phyloP scores from a whole-genome alignment of 2,329 filamentous ascomycete species.

The Fulvia fulva region DNA sequence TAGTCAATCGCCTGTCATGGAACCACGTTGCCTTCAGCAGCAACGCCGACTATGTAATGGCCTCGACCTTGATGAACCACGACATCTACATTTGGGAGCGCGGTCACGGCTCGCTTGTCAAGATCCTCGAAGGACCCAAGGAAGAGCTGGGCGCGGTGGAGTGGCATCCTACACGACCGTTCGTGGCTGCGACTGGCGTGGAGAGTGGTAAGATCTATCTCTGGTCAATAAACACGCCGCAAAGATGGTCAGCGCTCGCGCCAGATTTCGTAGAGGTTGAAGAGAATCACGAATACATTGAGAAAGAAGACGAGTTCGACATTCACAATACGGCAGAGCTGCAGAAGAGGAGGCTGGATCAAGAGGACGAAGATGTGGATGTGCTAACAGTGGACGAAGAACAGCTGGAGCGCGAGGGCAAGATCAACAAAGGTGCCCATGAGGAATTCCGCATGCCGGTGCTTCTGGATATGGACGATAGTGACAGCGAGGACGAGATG shows the following conservation, averaged over 20 bases:
- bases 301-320: conserved; percentile 95
- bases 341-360: conserved; percentile 81
- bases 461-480: conserved; percentile 85
- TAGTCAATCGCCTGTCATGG: conserved; percentile 92
- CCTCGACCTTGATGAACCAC: conserved; percentile 96
- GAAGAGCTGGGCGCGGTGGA: conserved; percentile 96
- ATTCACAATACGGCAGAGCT: conserved; percentile 94
- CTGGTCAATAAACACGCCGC: conserved; percentile 91
- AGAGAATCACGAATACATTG: conserved; percentile 95
- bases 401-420: conserved; percentile 34
- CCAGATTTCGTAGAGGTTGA: conserved; percentile 97
- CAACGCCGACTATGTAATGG: conserved; percentile 91
- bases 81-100: conserved; percentile 99
- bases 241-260: conserved; percentile 94
- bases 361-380: conserved; percentile 91
- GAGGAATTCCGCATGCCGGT: conserved; percentile 80
- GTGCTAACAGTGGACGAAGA: conserved; percentile 72
- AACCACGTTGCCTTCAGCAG: conserved; percentile 95
- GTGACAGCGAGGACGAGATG: conserved; percentile 90
- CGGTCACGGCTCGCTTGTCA: conserved; percentile 85
- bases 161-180: conserved; percentile 86
- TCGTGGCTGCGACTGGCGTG: conserved; percentile 85
- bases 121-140: conserved; percentile 93
- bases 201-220: conserved; percentile 93
- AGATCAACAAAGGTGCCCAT: conserved; percentile 47